Evolutionary conservation across 345 rosid genomes (phyloP).

Genomic region (Raphanus sativus): DNA sequence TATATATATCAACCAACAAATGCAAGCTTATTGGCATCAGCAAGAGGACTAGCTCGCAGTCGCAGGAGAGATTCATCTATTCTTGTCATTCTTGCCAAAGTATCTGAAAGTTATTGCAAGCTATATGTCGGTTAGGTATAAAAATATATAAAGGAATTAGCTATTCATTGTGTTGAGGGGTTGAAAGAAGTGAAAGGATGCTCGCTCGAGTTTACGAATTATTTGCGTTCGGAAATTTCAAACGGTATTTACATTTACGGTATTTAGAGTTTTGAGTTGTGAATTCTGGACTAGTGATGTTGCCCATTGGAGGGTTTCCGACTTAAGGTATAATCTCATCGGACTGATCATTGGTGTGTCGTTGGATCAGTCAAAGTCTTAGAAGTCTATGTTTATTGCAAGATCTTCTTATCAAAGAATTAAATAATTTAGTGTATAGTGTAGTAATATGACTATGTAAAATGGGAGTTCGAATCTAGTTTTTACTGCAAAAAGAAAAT

Average conservation of each 20-base stretch:
- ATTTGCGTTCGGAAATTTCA: neutral
- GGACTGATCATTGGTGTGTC: neutral
- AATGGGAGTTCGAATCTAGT: neutral
- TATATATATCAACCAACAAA: neutral
- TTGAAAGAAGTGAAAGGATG: neutral
- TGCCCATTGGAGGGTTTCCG: neutral
- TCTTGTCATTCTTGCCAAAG: neutral
- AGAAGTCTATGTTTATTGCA: neutral
- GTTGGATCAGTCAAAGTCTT: neutral
- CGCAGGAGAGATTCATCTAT: neutral
- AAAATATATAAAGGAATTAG: neutral
- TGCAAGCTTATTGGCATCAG: neutral
- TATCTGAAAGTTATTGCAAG: neutral
- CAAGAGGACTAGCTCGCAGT: neutral
- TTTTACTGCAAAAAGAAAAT: neutral
- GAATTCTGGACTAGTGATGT: neutral
- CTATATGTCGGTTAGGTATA: neutral
- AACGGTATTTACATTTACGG: neutral
- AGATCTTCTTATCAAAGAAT: neutral
- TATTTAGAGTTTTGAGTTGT: too few species aligned
- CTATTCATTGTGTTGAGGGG: neutral
- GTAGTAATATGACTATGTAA: neutral
- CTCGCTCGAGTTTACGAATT: neutral
- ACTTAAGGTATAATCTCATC: neutral
- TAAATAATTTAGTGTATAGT: neutral